Evolutionary conservation across 1,284 basidiomycete species (phyloP), one percentile per base, ranked within the genome.

Genomic region (Schizophyllum amplum): DNA sequence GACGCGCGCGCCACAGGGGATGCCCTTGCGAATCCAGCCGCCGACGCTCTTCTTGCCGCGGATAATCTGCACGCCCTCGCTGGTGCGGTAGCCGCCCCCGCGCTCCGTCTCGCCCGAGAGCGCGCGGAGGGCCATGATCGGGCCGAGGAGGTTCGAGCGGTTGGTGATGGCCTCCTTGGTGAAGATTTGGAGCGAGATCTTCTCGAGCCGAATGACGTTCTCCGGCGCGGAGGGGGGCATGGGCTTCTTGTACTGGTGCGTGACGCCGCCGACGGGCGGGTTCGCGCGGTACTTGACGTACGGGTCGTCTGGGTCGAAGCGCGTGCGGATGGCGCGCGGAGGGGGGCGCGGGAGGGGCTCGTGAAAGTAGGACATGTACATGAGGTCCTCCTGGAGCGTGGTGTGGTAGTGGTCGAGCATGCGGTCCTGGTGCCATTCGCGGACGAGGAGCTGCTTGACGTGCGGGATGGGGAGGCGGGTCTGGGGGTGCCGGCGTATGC

Each of bases 351-450:
- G 68, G 4, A 69, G 75, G 53, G 76, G 71, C 64, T 82, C 81
- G 71, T 96, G 94, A 59, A 86, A 79, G 76, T 97, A 98, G 53
- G 90, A 91, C 83, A 98, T 90, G 81, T 99, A 99, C 78, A 99
- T 84, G 63, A 97, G 76, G 73, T 98, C 84, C 65, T 93, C 87
- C 22, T 86, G 82, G 58, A 99, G 80, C 7, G 94, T 90, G 55
- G 77, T 75, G 68, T 90, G 71, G 76, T 97, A 98, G 76, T 98
- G 92, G 62, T 94, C 87, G 59, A 81, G 76, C 58, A 94, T 81
- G 52, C 95, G 85, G 65, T 82, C 88, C 59, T 82, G 78, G 52
- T 90, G 86, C 51, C 88, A 90, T 65, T 90, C 83, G 64, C 85
- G 83, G 26, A 57, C 61, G 33, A 86, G 72, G 64, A 82, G 61